These are phyloP conservation scores for Simplicillium sp. DNA, from an alignment of 2,329 filamentous ascomycete genomes.

Conservation along the genomic window DNA sequence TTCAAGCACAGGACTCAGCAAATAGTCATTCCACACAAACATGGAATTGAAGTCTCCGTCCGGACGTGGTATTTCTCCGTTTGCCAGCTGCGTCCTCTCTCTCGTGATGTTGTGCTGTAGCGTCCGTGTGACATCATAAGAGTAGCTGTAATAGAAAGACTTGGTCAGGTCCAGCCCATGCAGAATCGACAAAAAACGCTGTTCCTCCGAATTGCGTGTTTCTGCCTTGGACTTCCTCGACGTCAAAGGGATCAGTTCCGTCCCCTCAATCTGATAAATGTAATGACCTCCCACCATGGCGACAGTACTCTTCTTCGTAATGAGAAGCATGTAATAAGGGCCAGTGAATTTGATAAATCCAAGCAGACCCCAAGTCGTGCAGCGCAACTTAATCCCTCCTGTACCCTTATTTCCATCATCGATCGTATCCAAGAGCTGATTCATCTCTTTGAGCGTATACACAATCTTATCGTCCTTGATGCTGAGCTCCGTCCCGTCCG, in stretches of 20 bases:
- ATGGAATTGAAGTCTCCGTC: constrained; percentile 74
- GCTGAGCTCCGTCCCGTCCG: constrained; percentile 65
- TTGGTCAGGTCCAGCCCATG: constrained; percentile 83
- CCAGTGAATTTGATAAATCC: constrained; percentile 96
- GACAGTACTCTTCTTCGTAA: constrained; percentile 92
- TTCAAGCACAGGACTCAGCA: constrained; percentile 64
- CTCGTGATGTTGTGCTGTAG: constrained; percentile 85
- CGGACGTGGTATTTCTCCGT: constrained; percentile 49
- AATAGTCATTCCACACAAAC: constrained; percentile 96
- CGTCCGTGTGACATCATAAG: constrained; percentile 89
- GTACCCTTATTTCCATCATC: constrained; percentile 90
- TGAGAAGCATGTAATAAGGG: constrained; percentile 92
- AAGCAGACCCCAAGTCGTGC: constrained; percentile 84
- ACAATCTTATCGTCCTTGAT: constrained; percentile 92
- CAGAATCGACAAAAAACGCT: constrained; percentile 78
- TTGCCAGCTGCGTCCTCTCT: constrained; percentile 62
- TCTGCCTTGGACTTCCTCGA: constrained; percentile 70
- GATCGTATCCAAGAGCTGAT: constrained; percentile 83
- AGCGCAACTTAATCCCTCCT: constrained; percentile 81
- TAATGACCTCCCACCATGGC: constrained; percentile 96
- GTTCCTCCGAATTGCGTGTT: constrained; percentile 73
- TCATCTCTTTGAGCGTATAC: constrained; percentile 88
- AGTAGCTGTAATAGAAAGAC: constrained; percentile 98
- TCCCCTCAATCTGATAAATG: constrained; percentile 89
- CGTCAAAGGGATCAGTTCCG: constrained; percentile 81